A percentile compares a stretch with the other conserved stretches of the same genome.
Evolutionary conservation across 768 basidiomycete genomes (phyloP).

Genomic region (Hortiboletus flavorubellus): DNA sequence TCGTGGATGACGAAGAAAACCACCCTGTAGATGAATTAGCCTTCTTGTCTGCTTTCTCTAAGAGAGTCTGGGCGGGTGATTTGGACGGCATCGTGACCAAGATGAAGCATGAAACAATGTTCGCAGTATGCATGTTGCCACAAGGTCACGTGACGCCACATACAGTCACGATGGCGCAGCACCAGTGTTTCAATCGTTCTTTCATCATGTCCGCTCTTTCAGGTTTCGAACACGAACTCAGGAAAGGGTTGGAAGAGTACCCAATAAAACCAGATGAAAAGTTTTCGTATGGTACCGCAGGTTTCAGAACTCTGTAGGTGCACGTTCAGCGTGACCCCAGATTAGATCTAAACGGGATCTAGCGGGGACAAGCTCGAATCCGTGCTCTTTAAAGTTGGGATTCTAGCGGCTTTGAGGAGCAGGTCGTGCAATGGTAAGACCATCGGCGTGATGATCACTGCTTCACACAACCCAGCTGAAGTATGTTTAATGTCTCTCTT

Average conservation of each 20-base stretch:
- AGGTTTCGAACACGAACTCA: constrained; percentile 41
- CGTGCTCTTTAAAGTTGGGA: constrained; percentile 90
- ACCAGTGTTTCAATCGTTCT: background rate
- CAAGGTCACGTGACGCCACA: constrained; percentile 15
- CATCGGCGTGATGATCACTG: constrained; percentile 98
- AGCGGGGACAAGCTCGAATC: constrained; percentile 76
- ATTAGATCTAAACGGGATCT: constrained; percentile 12
- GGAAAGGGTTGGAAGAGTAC: constrained; percentile 53
- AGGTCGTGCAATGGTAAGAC: constrained; percentile 87
- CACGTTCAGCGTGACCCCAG: constrained; percentile 3
- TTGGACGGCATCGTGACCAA: constrained; percentile 59
- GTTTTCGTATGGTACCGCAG: constrained; percentile 92
- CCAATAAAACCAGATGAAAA: constrained; percentile 66
- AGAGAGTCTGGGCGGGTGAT: constrained; percentile 68
- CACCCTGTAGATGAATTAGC: constrained; percentile 77
- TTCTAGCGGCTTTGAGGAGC: constrained; percentile 87
- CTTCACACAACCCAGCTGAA: constrained; percentile 98
- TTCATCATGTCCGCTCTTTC: constrained; percentile 34
- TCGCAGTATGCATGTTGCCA: background rate
- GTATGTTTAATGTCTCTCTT: constrained; percentile 41
- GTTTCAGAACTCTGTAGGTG: constrained; percentile 86
- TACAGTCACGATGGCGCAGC: background rate
- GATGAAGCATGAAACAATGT: background rate
- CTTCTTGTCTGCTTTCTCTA: constrained; percentile 94
- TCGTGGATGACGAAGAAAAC: constrained; percentile 81